Evolutionary conservation across 106 monocot species (phyloP), one percentile per base, ranked within the genome.

Genomic region (Phalaenopsis aphrodite): DNA sequence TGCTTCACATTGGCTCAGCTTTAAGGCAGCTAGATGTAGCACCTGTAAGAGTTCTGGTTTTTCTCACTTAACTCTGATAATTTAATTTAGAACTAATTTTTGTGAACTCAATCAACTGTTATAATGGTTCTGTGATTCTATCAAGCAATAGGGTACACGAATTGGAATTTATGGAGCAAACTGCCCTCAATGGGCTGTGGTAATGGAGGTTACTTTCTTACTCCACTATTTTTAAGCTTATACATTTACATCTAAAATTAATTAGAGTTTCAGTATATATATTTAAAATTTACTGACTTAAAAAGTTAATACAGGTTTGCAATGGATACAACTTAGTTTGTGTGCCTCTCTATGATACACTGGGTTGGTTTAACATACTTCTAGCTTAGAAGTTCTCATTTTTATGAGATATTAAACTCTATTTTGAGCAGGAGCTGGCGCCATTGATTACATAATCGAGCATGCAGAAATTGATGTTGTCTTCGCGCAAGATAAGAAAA

Each of bases 91-190:
- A 74, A 6, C 8, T 16, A 15, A 18, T 18, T 74, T 74, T 45
- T 74, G 16, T 74, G n/a, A 74, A 74, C 43, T 74, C 43, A n/a
- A 19, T 19, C 45, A 42, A 6, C 4, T 17, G 17, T 18, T 5
- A 30, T 43, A 45, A n/a, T 45, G 19, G 43, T 43, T 42, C 19
- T 74, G 42, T 74, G 74, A 74, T 69, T 30, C 39, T 69, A 37
- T 14, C 68, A 61, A 56, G 30, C 16, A n/a, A 41, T 42, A 98
- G 94, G 92, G 94, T 57, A 82, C 94, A 23, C 77, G 89, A 10
- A 78, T 98, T 42, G 97, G 97, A 56, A 94, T 98, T n/a, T 98
- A 92, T 87, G 97, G 97, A 84, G 75, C 79, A 80, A 98, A 98
- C 77, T 98, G 97, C 41, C 94, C 97, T 75, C 94, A 94, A 45